phyloP scores from a whole-genome alignment of 176 grass and related monocot species.

The Phoenix dactylifera region DNA sequence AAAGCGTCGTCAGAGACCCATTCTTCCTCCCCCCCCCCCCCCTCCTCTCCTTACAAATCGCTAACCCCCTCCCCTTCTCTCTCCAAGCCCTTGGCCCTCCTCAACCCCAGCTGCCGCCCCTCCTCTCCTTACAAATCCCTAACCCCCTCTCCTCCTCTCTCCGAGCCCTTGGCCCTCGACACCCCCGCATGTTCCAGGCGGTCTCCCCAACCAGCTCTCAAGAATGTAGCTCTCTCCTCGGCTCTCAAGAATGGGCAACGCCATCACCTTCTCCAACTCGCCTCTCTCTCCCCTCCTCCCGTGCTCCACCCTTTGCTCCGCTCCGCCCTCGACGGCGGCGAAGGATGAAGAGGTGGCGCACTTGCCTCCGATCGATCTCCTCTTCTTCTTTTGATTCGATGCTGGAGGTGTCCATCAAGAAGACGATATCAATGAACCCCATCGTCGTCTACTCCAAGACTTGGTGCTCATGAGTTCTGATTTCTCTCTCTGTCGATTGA shows the following conservation, averaged over 20 bases:
- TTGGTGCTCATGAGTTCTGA: constrained; percentile 77
- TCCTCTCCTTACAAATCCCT: too few species aligned
- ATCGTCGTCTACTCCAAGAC: constrained; percentile 94
- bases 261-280: neutral
- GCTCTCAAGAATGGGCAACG: neutral
- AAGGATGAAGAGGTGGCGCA: neutral
- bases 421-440: constrained; percentile 49
- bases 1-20: too few species aligned
- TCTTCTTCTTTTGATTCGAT: constrained; percentile 47
- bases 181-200: too few species aligned
- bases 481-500: neutral
- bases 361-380: constrained; percentile 12
- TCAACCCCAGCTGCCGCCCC: too few species aligned
- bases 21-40: too few species aligned
- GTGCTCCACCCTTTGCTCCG: neutral
- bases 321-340: neutral
- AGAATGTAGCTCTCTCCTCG: constrained; percentile 5
- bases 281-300: constrained; percentile 5
- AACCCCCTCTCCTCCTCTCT: too few species aligned
- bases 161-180: too few species aligned
- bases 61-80: too few species aligned
- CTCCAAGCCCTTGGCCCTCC: too few species aligned
- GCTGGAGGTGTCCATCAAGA: constrained; percentile 78
- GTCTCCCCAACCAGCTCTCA: too few species aligned
- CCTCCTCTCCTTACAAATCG: too few species aligned